Base-by-base conservation (phyloP, 495 filamentous ascomycete species). In the Annulohypoxylon maeteangense region DNA sequence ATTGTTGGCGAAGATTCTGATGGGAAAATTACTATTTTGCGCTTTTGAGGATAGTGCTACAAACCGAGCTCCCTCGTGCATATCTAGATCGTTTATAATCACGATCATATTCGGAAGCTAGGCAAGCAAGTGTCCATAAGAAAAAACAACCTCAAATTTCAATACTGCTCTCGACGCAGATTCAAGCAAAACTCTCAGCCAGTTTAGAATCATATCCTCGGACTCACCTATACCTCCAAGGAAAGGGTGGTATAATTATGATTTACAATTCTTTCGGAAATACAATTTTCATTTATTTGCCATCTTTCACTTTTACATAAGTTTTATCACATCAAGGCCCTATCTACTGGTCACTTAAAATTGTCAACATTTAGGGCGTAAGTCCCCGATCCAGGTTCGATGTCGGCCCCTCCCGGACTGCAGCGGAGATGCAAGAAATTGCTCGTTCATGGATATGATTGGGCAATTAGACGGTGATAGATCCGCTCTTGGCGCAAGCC, bases 1-100 rank as follows among this genome's bases (percentile, higher is more conserved):
- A 47, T 91, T 16, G 70, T 91, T 10, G 89, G 90, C 4, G 87
- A 90, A 76, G 88, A 88, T 68, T 61, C 73, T 1, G 74, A 77
- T 8, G 80, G 85, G 32, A 81, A 83, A 53, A 75, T 91, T 47
- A 86, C 88, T 0, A 74, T 91, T 60, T 78, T 87, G 65, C 67
- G 85, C 51, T 91, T 91, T 59, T 84, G 65, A 76, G 50, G 50
- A 14, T 31, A 11, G 6, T 53, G 23, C 25, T 31, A 53, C n/a
- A 12, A 16, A 18, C 5, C 27, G n/a, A 16, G n/a, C 14, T 14
- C 11, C 50, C 18, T 34, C 50, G 29, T 3, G 5, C 8, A 20
- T 8, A 34, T 5, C 20, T 34, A 23, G 4, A 29, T 16, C 11
- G 50, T 20, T 12, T 34, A 20, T 20, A 34, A 29, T 32, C n/a